Conservation (phyloP, 768 basidiomycete species). For the Hortiboletus campestris region DNA sequence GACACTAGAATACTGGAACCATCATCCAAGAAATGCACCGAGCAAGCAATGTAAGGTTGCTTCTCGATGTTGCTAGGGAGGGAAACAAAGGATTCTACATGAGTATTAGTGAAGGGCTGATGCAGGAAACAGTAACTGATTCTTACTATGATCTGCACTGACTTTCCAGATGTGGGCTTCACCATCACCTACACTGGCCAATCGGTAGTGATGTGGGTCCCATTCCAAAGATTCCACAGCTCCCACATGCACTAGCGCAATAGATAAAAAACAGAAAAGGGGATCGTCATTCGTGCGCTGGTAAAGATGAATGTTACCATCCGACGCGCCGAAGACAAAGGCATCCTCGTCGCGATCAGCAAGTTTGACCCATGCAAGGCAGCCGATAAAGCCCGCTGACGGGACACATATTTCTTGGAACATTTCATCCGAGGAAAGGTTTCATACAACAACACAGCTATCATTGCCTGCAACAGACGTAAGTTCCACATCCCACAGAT, state of each 20-base stretch:
- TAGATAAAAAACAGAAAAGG: not conserved
- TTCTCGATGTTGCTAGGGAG: not conserved
- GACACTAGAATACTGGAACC: not conserved
- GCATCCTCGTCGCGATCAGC: not conserved
- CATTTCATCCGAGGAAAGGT: not conserved
- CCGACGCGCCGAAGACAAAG: not conserved
- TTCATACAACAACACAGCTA: not conserved
- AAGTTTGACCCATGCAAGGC: not conserved
- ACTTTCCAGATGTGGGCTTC: conserved; percentile 1
- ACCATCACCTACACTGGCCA: not conserved
- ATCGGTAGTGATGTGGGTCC: not conserved
- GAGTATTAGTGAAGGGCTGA: no score
- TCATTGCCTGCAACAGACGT: not conserved
- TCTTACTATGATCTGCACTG: not conserved
- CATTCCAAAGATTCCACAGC: not conserved
- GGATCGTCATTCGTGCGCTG: not conserved
- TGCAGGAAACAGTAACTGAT: no score
- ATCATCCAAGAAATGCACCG: conserved; percentile 1
- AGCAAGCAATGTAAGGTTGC: not conserved
- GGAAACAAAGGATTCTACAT: not conserved
- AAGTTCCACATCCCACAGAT: no score
- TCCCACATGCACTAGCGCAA: not conserved
- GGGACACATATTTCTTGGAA: not conserved
- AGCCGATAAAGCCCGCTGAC: not conserved
- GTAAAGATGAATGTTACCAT: conserved; percentile 2